These are phyloP conservation scores for Lathyrus oleraceus DNA, from an alignment of 306 rosid genomes.

Conservation along the genomic window DNA sequence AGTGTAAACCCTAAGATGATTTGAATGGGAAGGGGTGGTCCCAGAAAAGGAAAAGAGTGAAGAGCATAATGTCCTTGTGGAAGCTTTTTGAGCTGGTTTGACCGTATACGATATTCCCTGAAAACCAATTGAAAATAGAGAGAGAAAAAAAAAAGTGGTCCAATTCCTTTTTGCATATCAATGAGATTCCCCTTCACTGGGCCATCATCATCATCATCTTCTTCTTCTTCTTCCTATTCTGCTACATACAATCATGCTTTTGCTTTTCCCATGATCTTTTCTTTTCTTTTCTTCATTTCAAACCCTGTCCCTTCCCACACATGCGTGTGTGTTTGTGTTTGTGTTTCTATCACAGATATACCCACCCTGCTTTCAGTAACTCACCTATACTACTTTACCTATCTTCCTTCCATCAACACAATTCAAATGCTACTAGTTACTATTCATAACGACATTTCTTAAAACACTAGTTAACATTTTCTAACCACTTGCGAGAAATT, in stretches of 20 bases:
- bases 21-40: conserved; percentile 44
- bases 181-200: conserved; percentile 54
- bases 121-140: conserved; percentile 54
- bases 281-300: conserved; percentile 14
- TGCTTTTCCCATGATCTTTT: conserved; percentile 65
- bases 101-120: conserved; percentile 67
- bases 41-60: conserved; percentile 37
- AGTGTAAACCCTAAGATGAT: no score
- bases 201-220: neutral
- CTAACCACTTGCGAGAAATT: neutral
- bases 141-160: conserved; percentile 56
- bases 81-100: conserved; percentile 79
- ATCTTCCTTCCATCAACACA: no score
- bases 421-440: no score
- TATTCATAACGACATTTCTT: no score
- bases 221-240: neutral
- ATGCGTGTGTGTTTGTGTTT: conserved; percentile 33
- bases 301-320: conserved; percentile 43
- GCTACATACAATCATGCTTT: conserved; percentile 47
- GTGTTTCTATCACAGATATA: neutral
- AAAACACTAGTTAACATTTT: no score
- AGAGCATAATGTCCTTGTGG: conserved; percentile 51
- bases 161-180: conserved; percentile 35
- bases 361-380: no score
- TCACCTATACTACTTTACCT: no score